phyloP scores from a whole-genome alignment of 345 rosid species.

The Corchorus capsularis region DNA sequence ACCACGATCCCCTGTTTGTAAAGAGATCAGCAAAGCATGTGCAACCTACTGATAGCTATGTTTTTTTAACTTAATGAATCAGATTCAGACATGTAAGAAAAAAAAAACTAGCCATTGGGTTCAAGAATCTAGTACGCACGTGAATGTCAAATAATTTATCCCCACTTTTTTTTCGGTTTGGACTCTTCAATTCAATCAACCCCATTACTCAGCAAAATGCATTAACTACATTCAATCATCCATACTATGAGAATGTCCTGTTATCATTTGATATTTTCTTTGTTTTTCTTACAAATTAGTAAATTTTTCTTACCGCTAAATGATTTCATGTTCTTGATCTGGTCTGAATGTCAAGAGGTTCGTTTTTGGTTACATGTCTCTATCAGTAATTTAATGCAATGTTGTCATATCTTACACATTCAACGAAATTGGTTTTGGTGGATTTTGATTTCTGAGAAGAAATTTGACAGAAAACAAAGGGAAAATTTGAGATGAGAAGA shows the following conservation, averaged over 20 bases:
- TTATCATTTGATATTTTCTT: background rate
- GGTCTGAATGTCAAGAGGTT: conserved; percentile 3
- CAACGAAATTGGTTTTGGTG: too few species aligned
- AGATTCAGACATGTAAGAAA: background rate
- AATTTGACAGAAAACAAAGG: background rate
- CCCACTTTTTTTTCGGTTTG: background rate
- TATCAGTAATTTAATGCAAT: background rate
- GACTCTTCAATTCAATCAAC: background rate
- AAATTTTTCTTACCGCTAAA: background rate
- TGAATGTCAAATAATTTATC: conserved; percentile 18
- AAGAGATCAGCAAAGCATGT: conserved; percentile 26
- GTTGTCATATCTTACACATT: background rate
- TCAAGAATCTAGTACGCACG: conserved; percentile 24
- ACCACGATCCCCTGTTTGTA: conserved; percentile 23
- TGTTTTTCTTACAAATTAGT: background rate
- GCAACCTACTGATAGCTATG: conserved; percentile 30
- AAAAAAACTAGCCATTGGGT: background rate
- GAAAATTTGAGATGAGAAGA: background rate
- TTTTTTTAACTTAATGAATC: background rate
- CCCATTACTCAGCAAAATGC: background rate
- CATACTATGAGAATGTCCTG: background rate
- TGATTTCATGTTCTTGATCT: background rate
- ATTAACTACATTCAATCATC: background rate
- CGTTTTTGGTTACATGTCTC: conserved; percentile 9
- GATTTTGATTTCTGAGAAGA: too few species aligned